Evolutionary conservation across 192 early-diverging fungal genomes (phyloP).

Genomic region (Entomortierella beljakovae): DNA sequence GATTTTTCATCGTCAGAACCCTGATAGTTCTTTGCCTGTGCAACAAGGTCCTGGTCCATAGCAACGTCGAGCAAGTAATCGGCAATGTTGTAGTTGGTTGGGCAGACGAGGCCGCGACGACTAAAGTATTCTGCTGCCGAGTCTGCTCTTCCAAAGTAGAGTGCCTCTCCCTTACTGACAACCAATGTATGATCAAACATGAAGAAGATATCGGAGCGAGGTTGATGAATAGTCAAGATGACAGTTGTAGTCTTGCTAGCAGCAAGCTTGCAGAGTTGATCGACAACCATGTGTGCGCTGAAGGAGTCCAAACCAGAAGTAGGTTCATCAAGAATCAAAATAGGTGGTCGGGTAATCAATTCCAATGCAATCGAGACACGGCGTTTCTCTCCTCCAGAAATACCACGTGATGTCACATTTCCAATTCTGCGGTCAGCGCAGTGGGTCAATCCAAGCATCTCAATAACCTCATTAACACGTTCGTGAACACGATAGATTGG

Average conservation of each 20-base stretch:
- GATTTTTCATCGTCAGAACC: constrained; percentile 25
- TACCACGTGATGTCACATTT: constrained; percentile 69
- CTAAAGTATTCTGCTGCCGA: constrained; percentile 54
- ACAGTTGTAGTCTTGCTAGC: constrained; percentile 59
- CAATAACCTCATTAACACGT: constrained; percentile 67
- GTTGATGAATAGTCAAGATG: constrained; percentile 64
- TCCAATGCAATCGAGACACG: constrained; percentile 72
- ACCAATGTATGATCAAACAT: constrained; percentile 58
- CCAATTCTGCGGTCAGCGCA: constrained; percentile 69
- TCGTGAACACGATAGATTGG: constrained; percentile 60
- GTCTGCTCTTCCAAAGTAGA: constrained; percentile 55
- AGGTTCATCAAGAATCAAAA: constrained; percentile 88
- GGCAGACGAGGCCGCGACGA: constrained; percentile 47
- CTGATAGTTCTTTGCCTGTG: constrained; percentile 14
- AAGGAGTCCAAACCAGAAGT: constrained; percentile 84
- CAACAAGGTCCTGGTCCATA: constrained; percentile 31
- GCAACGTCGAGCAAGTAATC: constrained; percentile 53
- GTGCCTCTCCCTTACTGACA: constrained; percentile 47
- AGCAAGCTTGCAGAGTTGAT: constrained; percentile 69
- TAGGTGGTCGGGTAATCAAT: constrained; percentile 69
- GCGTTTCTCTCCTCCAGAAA: constrained; percentile 77
- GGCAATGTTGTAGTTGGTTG: constrained; percentile 54
- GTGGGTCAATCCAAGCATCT: constrained; percentile 66
- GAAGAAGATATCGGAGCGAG: constrained; percentile 60
- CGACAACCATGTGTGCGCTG: constrained; percentile 74